Base-by-base conservation (phyloP, 768 basidiomycete species). In the Clitopilus hobsonii region DNA sequence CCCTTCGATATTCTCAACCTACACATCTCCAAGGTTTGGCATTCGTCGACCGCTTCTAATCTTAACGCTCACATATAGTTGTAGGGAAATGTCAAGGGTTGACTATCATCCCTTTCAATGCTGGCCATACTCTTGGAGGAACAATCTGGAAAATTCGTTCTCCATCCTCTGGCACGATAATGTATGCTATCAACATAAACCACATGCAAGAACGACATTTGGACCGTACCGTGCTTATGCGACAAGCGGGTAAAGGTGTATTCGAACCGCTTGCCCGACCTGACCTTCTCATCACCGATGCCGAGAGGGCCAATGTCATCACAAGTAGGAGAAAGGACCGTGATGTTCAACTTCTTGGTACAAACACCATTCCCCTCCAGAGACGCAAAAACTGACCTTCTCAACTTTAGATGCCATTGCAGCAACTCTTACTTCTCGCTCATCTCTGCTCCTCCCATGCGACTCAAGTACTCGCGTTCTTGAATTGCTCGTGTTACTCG, bases 111-210 rank as follows among this genome's bases (percentile, higher is more conserved):
- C 94, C 97, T 1, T 97, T 94, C 71, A 89, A 91, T 63, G 89
- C 94, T 11, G 97, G 96, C 0, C 95, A 98, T 68, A 92, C 92
- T 0, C 81, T 99, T 14, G 97, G 97, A 57, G 97, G 96, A 41
- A 93, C 95, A 5, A 90, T 99, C 59, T 98, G 94, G 94, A 98
- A 98, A 67, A 89, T 99, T 58, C 86, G 97, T n/a, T 98, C 95
- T 0, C 94, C 97, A 1, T 94, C 94, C 0, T 91, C 92, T 10
- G 96, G 95, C 2, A 98, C 97, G 2, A 88, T 98, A 28, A 75
- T 98, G 23, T 98, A 99, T 66, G 94, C 94, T 7, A 91, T 98
- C 16, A 84, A 94, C 61, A 78, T 98, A 75, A 98, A 98, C 68
- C 97, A 99, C 69, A 95, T 93, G 82, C 83, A 84, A 53, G 97